Evolutionary conservation across 2,329 filamentous ascomycete genomes (phyloP), one percentile per base, ranked within the genome.

Genomic region (Aspergillus jensenii): DNA sequence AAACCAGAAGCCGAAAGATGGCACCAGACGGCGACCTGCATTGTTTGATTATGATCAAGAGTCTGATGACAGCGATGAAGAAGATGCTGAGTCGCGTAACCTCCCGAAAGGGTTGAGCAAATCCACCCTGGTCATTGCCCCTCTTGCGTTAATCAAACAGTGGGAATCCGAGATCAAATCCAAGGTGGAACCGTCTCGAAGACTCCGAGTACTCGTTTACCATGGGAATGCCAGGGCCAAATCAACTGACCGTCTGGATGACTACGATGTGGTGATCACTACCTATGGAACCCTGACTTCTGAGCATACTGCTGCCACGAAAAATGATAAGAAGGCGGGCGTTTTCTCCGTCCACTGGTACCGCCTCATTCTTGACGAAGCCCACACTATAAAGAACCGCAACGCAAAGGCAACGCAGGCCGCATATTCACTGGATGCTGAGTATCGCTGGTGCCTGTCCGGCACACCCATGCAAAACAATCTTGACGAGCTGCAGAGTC

Each of bases 381-480:
- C 95, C 1, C 95, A 99, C 74, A 96, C 90, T 2, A 97, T 99
- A 83, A 99, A 99, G 79, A 99, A 99, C 71, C 88, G 93, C 62
- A 96, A 96, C 65, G 92, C 95, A 21, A 99, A 99, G 76, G 88
- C 91, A 41, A 96, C 93, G 1, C 92, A 96, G 72, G 93, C 95
- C 2, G 95, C 90, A 64, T 99, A 88, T 71, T 90, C 90, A 2
- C 77, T 99, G 33, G 82, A 88, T 31, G 88, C 91, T 19, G 89
- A 95, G 72, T 98, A 96, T 68, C 84, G 95, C 60, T 99, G 95
- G 95, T 98, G 95, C 70, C 78, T 99, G 61, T 96, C 93, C 0
- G 95, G 95, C 53, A 99, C 95, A 1, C 95, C 95, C 0, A 92
- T 99, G 88, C 95, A 99, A 72, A 99, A 99, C 76, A 98, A 96